Evolutionary conservation across 192 early-diverging fungal genomes (phyloP), one percentile per base, ranked within the genome.

Genomic region (Coemansia sp.): DNA sequence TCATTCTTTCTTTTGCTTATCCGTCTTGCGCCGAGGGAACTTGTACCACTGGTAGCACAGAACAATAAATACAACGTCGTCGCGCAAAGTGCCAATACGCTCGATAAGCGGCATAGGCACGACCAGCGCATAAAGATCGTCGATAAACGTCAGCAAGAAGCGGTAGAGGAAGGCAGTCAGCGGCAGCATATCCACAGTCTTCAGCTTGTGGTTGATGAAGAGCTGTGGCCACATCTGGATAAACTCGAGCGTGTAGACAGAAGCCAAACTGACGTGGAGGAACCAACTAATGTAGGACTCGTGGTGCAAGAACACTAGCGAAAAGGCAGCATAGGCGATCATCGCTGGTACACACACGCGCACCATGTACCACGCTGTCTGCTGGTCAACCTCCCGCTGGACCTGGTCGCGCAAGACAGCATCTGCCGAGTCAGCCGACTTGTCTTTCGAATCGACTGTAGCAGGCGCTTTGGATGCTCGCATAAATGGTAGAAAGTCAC

Each of bases 141-240:
- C 87, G 60, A 85, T 82, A 66, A 88, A 88, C 4, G 87, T 88
- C 57, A 74, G 65, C 41, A 88, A 66, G 69, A 85, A 83, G 12
- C 81, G 84, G 68, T 87, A 89, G 34, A 83, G 73, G 65, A 89
- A 89, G 5, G 87, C 77, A 15, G 78, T 72, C 61, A 85, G 72
- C 58, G 87, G 87, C 74, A 89, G 76, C 76, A 85, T 83, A 33
- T 87, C 87, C 16, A 89, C 87, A 1, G 85, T 77, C 39, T 74
- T 81, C 24, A 88, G 80, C 43, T 71, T 79, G 69, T 89, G 86
- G 78, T 89, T 89, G 70, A 89, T 81, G 9, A 87, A 71, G 27
- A 89, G 79, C 74, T 89, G 87, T 3, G 87, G 87, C 74, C 79
- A 77, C 86, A 89, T 87, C 47, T 80, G 74, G 47, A 89, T 74